Evolutionary conservation across 176 grass and related monocot genomes (phyloP), one percentile per base, ranked within the genome.

Genomic region (Avena insularis): DNA sequence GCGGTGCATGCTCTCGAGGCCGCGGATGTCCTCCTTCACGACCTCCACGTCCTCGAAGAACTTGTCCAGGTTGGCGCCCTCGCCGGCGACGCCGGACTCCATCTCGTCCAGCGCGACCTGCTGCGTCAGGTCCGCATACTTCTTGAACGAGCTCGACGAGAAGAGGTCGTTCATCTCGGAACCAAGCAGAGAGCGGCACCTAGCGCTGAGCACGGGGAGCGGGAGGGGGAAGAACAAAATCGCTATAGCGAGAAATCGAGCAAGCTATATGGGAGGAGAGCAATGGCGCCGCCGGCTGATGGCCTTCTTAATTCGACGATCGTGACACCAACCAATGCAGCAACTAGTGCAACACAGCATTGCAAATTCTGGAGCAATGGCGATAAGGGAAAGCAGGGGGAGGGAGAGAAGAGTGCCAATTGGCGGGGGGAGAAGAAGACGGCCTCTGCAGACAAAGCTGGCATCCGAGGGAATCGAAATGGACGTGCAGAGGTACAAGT

Each of bases 31-130:
- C 54, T 93, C 93, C 90, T 87, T 93, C 53, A 95, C 91, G 10
- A 61, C 75, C 84, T 95, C 96, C 38, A 95, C 93, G 51, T 98
- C 96, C 81, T 95, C 90, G 81, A 98, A 97, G 90, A 93, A 97
- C 63, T 45, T 86, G 55, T 94, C 89, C 8, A 97, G 79, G 78
- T 95, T 81, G 4, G 80, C 84, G 16, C 50, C 72, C 49, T 75
- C 71, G 8, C 46, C 61, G 46, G 5, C 61, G 40, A 17, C 77
- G 51, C 89, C 93, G 29, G 49, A 77, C 78, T 93, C 90, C 77
- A 93, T 87, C 9, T 91, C 88, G 86, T 98, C 93, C 67, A 92
- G 53, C 71, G 62, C 86, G 17, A 63, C 90, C 86, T 95, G 96
- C 14, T 90, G 83, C 87, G 91, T 97, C 60, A 93, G 89, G 90